Base-by-base conservation (phyloP, 768 basidiomycete species). In the Pisolithus sp. region DNA sequence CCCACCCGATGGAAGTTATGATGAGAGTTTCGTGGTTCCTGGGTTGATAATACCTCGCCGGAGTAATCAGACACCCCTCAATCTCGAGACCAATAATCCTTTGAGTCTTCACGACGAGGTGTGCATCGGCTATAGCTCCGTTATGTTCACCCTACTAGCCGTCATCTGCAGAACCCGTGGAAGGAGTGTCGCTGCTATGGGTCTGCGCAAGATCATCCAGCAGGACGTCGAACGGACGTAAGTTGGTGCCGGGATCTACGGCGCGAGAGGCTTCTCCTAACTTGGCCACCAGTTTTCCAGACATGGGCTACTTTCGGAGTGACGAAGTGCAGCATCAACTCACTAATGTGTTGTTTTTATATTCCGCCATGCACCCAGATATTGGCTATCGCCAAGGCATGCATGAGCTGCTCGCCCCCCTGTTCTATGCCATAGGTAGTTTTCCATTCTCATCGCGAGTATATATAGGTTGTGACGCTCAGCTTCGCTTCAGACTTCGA, bases 371-470 rank as follows among this genome's bases (percentile, higher is more conserved):
- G 63, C 82, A 94, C 63, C 82, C 89, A 1, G 76, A 85, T 38
- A 80, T 95, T 20, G 93, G 93, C 20, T 99, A 99, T 65, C 81
- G 96, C 28, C 96, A 99, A 75, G 95, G 96, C 49, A 98, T 99
- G 96, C 96, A 99, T 62, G 96, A 99, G 63, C 71, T 98, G 8
- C 78, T 97, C 20, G 96, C 94, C 4, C 86, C 91, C 0, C 67
- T 97, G 26, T 89, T 90, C 59, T 82, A 89, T 61, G 85, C 85
- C 45, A 48, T 64, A 47, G 68, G 68, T 68, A 58, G 68, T 59
- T 40, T 28, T 45, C 12, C 40, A 18, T 18, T 31, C 20, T 43
- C 31, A 30, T 40, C 45, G 53, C 52, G 39, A 17, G 37, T 54
- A 53, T 28, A 31, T 56, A 10, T 9, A 0, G 10, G 30, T 10